A percentile compares a stretch with the other conserved stretches of the same genome.
These are phyloP conservation scores for Sclerotinia glacialis DNA, from an alignment of 2,329 filamentous ascomycete genomes.

Conservation along the genomic window DNA sequence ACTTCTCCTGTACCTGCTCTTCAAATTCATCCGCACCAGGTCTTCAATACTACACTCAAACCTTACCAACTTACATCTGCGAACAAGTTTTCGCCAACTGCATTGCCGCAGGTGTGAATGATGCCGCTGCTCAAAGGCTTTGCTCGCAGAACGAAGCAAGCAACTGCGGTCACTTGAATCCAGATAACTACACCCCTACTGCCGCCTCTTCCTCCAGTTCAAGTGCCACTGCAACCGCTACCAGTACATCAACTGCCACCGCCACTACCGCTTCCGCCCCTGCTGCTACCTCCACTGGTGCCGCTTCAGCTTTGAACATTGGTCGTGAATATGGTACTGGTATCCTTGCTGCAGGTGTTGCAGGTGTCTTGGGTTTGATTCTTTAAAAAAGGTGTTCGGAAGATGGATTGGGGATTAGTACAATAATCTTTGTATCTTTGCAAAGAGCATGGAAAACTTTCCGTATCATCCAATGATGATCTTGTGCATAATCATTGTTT, in stretches of 20 bases:
- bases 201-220: slow-evolving; percentile 40
- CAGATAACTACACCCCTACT: slow-evolving; percentile 36
- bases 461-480: slow-evolving; percentile 31
- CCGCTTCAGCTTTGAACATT: slow-evolving; percentile 44
- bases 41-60: slow-evolving; percentile 54
- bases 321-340: slow-evolving; percentile 45
- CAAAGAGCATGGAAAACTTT: slow-evolving; percentile 14
- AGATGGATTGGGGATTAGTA: background rate
- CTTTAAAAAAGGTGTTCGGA: slow-evolving; percentile 45
- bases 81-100: slow-evolving; percentile 50
- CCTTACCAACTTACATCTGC: slow-evolving; percentile 61
- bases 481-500: slow-evolving; percentile 27
- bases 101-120: slow-evolving; percentile 45
- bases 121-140: slow-evolving; percentile 45
- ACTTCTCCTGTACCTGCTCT: slow-evolving; percentile 56
- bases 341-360: slow-evolving; percentile 50
- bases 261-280: slow-evolving; percentile 34
- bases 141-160: slow-evolving; percentile 46
- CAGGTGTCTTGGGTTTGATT: slow-evolving; percentile 54
- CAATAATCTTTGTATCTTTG: slow-evolving; percentile 22
- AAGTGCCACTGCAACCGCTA: slow-evolving; percentile 35
- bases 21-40: slow-evolving; percentile 53
- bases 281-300: slow-evolving; percentile 38
- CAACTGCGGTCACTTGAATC: slow-evolving; percentile 49
- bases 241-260: slow-evolving; percentile 34